These are phyloP conservation scores for Trypanosoma caninum DNA, from an alignment of 208 protist genomes.

Conservation along the genomic window DNA sequence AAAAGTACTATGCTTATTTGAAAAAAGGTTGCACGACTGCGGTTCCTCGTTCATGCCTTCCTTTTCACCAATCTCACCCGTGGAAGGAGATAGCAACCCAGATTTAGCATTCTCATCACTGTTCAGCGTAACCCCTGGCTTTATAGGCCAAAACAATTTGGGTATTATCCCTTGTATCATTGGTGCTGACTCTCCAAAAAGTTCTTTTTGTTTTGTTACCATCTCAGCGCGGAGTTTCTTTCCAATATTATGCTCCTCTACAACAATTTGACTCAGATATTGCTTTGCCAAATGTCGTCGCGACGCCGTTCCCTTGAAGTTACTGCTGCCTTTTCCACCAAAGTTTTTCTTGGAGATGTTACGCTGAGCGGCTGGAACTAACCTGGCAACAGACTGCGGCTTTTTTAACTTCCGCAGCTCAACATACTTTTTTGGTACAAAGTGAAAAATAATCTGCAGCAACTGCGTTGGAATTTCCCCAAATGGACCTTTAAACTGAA, in stretches of 20 bases:
- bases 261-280: conserved; percentile 2
- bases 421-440: conserved; percentile 7
- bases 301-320: not conserved
- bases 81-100: too few relatives aligned
- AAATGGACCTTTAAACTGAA: conserved; percentile 7
- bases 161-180: too few relatives aligned
- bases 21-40: too few relatives aligned
- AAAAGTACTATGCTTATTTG: too few relatives aligned
- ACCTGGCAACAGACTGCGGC: not conserved
- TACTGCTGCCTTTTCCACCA: not conserved
- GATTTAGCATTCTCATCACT: too few relatives aligned
- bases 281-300: not conserved
- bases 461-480: not conserved
- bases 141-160: too few relatives aligned
- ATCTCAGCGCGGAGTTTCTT: not conserved
- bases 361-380: not conserved
- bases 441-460: conserved; percentile 9
- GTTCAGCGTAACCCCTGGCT: too few relatives aligned
- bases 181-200: too few relatives aligned
- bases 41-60: too few relatives aligned
- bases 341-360: not conserved
- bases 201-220: not conserved
- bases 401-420: not conserved
- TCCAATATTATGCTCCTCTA: not conserved
- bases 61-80: too few relatives aligned